Evolutionary conservation across 2,329 filamentous ascomycete species (phyloP).

Genomic region (Microcera coccophila): DNA sequence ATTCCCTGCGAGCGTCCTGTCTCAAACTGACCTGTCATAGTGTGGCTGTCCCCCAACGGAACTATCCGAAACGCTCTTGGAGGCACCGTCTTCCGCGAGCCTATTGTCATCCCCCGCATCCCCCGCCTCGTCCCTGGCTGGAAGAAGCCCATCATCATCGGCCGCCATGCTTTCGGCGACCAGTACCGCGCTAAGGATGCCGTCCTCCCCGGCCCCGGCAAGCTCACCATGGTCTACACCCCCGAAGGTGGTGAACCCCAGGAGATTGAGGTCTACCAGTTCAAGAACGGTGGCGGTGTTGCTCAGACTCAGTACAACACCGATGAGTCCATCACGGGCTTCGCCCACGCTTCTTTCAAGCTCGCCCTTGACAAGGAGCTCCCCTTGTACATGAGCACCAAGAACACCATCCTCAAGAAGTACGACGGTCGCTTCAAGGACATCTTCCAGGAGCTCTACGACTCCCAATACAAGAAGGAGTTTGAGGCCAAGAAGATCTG

Average conservation of each 20-base stretch:
- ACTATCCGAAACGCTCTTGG: slow-evolving; percentile 74
- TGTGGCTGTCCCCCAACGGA: slow-evolving; percentile 98
- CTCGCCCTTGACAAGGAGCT: slow-evolving; percentile 80
- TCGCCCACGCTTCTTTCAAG: slow-evolving; percentile 96
- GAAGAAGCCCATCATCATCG: slow-evolving; percentile 99
- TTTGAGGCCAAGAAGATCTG: slow-evolving; percentile 93
- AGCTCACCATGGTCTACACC: slow-evolving; percentile 91
- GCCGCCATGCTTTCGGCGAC: slow-evolving; percentile 96
- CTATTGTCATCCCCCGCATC: slow-evolving; percentile 91
- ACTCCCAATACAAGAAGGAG: slow-evolving; percentile 76
- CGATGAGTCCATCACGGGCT: slow-evolving; percentile 88
- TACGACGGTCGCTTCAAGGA: slow-evolving; percentile 99
- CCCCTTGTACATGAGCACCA: slow-evolving; percentile 99
- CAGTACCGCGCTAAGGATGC: slow-evolving; percentile 96
- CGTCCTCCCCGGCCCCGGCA: slow-evolving; percentile 78
- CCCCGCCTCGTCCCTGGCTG: slow-evolving; percentile 93
- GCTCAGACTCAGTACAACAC: slow-evolving; percentile 98
- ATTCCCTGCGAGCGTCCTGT: slow-evolving; percentile 4
- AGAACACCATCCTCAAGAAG: slow-evolving; percentile 99
- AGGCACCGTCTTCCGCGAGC: slow-evolving; percentile 97
- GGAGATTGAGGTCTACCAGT: slow-evolving; percentile 86
- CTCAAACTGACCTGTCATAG: slow-evolving; percentile 40
- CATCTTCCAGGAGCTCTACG: slow-evolving; percentile 97
- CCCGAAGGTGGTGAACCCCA: slow-evolving; percentile 77
- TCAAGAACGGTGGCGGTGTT: slow-evolving; percentile 79